phyloP scores from a whole-genome alignment of 2,329 filamentous ascomycete genomes.

The Sporothrix variecibatus region DNA sequence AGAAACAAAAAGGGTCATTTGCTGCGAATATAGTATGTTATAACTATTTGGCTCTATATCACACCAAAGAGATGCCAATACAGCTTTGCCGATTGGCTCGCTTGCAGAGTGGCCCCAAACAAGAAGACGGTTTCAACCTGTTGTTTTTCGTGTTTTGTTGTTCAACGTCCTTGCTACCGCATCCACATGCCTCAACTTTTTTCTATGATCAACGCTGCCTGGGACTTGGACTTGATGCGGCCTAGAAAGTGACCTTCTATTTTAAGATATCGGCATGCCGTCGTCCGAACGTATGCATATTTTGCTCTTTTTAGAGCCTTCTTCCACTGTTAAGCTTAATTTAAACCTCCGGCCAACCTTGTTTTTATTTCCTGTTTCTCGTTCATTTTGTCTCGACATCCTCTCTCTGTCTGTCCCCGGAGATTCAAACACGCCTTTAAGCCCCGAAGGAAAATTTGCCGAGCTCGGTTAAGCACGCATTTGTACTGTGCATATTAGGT shows the following conservation, averaged over 20 bases:
- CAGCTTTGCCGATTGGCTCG: conserved; percentile 13
- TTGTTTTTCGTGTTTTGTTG: background rate
- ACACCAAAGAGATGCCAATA: background rate
- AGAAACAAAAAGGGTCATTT: background rate
- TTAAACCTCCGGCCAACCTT: background rate
- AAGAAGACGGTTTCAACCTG: background rate
- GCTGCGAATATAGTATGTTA: background rate
- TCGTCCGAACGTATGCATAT: background rate
- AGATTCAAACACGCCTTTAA: background rate
- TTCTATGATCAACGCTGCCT: background rate
- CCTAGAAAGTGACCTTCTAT: background rate
- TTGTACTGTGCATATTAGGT: background rate
- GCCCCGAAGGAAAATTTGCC: background rate
- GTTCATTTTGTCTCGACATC: background rate
- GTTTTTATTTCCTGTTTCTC: background rate
- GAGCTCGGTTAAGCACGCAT: conserved; percentile 17
- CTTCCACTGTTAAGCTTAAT: background rate
- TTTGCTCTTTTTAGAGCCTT: background rate
- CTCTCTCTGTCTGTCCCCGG: no score
- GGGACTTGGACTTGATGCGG: background rate
- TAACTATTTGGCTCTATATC: background rate
- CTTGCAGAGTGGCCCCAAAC: background rate
- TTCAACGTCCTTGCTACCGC: background rate
- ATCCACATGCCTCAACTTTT: background rate
- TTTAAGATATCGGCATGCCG: background rate